phyloP scores from a whole-genome alignment of 495 filamentous ascomycete species.

The Penicilliopsis zonata region DNA sequence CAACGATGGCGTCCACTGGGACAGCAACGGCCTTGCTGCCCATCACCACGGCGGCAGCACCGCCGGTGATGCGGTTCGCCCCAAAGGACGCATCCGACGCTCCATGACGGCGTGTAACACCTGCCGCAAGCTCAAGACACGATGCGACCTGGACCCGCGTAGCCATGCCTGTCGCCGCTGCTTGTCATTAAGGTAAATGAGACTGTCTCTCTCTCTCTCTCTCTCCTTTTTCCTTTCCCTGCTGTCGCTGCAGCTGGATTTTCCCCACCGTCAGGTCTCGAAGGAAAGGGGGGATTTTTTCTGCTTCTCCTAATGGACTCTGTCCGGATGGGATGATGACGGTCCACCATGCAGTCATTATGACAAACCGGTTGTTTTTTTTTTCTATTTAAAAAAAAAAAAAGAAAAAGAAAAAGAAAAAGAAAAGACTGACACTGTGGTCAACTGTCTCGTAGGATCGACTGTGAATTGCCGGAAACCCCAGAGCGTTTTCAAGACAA shows the following conservation, averaged over 20 bases:
- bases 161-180: slow-evolving; percentile 31
- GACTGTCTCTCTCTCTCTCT: background rate
- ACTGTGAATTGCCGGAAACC: slow-evolving; percentile 28
- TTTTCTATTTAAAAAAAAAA: too few species aligned
- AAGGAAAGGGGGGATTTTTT: too few species aligned
- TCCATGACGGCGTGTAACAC: slow-evolving; percentile 33
- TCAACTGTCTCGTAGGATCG: slow-evolving; percentile 13
- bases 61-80: slow-evolving; percentile 12
- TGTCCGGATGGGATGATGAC: too few species aligned
- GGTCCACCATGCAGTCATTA: too few species aligned
- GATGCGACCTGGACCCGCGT: slow-evolving; percentile 27
- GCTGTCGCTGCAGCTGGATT: too few species aligned
- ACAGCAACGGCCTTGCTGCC: background rate
- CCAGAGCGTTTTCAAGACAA: slow-evolving; percentile 25
- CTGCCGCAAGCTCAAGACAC: slow-evolving; percentile 32
- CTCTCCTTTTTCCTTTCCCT: too few species aligned
- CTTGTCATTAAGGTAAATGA: slow-evolving; percentile 24
- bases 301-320: too few species aligned
- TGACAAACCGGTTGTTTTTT: too few species aligned
- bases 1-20: background rate
- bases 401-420: too few species aligned
- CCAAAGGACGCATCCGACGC: slow-evolving; percentile 26
- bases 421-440: slow-evolving; percentile 3
- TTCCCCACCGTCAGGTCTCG: too few species aligned
- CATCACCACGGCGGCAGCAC: background rate